Evolutionary conservation across 805 yeast species (phyloP), one percentile per base, ranked within the genome.

Genomic region (Wickerhamiella azyma): DNA sequence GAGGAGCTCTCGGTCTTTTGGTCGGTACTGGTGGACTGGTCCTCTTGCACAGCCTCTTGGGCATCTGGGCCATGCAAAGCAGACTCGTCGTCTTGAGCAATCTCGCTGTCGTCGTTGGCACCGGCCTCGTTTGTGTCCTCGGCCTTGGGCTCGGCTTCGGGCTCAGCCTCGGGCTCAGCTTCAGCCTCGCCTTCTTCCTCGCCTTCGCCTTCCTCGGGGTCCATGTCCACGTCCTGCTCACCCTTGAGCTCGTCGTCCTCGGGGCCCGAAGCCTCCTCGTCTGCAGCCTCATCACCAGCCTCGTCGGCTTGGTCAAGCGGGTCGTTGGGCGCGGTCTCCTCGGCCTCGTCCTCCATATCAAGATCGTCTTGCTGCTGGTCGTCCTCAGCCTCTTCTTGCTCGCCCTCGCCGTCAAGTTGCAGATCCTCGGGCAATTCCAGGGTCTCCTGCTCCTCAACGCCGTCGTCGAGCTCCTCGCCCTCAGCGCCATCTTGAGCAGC

Each of bases 371-470:
- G 60, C 43, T 59, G 63, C 16, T 57, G 58, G 2, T 55, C 63
- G 24, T 57, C 53, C 9, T 53, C 58, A 17, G 56, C 65, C n/a
- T 55, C 66, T 1, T 53, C 62, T 1, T 68, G 75, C 9, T 78
- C 88, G 5, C 72, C 79, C 19, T 75, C 94, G n/a, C 79, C 78
- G 57, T 89, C 97, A 26, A 89, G 67, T 54, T 89, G 78, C 70
- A 89, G 75, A 55, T 88, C 95, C 13, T 92, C 97, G 0, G 97
- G 96, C 26, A 89, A 68, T 18, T 92, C 96, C 52, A 89, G 67
- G 2, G 88, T 78, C 49, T 92, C 97, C 5, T 77, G 69, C 59
- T 92, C 94, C 16, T 88, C 89, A 39, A 80, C 85, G 48, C 77
- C 67, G 14, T 75, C 75, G 39, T 85, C 94, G 43, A 84, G 60